These are phyloP conservation scores for Raphanus sativus DNA, from an alignment of 345 rosid species.

Conservation along the genomic window DNA sequence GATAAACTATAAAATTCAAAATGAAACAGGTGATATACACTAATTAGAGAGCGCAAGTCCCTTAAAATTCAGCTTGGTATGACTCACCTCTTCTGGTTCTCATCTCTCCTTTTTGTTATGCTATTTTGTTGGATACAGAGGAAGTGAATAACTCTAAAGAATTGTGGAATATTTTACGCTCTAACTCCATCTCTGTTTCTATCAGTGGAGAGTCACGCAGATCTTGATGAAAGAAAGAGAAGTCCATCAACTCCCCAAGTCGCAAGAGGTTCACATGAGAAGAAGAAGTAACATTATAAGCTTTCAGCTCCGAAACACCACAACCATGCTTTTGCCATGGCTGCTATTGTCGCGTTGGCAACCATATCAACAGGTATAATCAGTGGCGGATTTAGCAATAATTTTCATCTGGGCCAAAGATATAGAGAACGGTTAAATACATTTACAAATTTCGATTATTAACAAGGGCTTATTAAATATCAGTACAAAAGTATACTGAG, in stretches of 20 bases:
- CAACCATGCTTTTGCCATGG: conserved; percentile 33
- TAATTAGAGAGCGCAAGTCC: not conserved
- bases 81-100: not conserved
- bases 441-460: too few species aligned
- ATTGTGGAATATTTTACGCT: not conserved
- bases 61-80: not conserved
- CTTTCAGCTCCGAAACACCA: not conserved
- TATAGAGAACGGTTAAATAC: too few species aligned
- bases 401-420: too few species aligned
- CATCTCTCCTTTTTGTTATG: conserved; percentile 3
- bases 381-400: too few species aligned
- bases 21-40: not conserved
- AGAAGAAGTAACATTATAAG: conserved; percentile 26
- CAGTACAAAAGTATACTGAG: too few species aligned
- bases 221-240: not conserved
- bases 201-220: conserved; percentile 7
- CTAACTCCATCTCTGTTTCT: not conserved
- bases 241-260: not conserved
- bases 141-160: conserved; percentile 24
- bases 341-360: conserved; percentile 30
- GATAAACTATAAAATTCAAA: not conserved
- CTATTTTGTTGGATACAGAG: not conserved
- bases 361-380: conserved; percentile 34
- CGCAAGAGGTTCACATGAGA: conserved; percentile 18
- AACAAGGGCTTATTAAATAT: too few species aligned